Evolutionary conservation across 805 yeast genomes (phyloP).

Genomic region (Metschnikowia chrysomelidarum): DNA sequence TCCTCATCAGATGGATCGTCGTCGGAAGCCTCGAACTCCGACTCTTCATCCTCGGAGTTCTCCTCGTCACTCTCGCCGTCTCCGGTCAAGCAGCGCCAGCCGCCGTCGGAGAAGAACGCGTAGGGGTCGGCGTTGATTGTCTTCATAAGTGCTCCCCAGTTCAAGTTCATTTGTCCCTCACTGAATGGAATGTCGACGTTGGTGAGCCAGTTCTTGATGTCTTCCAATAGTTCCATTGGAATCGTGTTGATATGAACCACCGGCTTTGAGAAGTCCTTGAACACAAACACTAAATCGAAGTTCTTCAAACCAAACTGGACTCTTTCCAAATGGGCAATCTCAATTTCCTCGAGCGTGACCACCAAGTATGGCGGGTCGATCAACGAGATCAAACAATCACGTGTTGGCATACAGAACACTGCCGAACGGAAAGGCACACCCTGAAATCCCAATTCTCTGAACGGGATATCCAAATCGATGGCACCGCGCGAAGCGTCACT

Average conservation of each 20-base stretch:
- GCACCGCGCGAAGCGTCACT: slow-evolving; percentile 83
- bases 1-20: slow-evolving; percentile 63
- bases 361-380: slow-evolving; percentile 95
- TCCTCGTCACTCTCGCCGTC: slow-evolving; percentile 72
- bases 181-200: slow-evolving; percentile 94
- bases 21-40: slow-evolving; percentile 64
- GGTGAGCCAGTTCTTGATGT: slow-evolving; percentile 94
- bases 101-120: slow-evolving; percentile 90
- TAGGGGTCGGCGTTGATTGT: slow-evolving; percentile 90
- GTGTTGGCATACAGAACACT: slow-evolving; percentile 92
- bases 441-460: slow-evolving; percentile 92
- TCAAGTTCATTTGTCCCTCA: slow-evolving; percentile 93
- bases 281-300: slow-evolving; percentile 95
- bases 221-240: slow-evolving; percentile 89
- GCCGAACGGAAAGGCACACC: slow-evolving; percentile 97
- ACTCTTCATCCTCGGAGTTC: slow-evolving; percentile 65
- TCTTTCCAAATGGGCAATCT: slow-evolving; percentile 93
- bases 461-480: slow-evolving; percentile 88
- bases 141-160: slow-evolving; percentile 95
- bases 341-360: slow-evolving; percentile 86
- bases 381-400: slow-evolving; percentile 93
- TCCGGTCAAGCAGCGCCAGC: slow-evolving; percentile 92
- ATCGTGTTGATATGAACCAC: slow-evolving; percentile 93
- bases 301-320: slow-evolving; percentile 96
- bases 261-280: slow-evolving; percentile 83